Conservation (phyloP, 805 yeast species). For the Lipomyces chichibuensis region DNA sequence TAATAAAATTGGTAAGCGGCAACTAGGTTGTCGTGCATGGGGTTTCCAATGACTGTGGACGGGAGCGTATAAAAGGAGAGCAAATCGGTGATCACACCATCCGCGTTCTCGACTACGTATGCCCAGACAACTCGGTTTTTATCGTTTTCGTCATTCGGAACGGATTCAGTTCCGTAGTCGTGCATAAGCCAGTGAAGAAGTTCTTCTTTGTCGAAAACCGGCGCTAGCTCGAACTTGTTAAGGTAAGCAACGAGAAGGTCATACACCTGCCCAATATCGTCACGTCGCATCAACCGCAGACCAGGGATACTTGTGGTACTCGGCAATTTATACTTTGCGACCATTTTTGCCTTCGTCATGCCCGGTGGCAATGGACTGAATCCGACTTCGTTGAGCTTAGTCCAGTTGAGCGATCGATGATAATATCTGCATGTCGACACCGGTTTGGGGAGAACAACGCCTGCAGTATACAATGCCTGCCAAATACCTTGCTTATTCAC, state of each 20-base stretch:
- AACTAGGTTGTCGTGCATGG: slow-evolving; percentile 66
- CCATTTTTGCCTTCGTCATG: slow-evolving; percentile 68
- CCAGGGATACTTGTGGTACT: slow-evolving; percentile 54
- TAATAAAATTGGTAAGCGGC: slow-evolving; percentile 90
- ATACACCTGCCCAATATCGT: slow-evolving; percentile 68
- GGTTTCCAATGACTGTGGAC: slow-evolving; percentile 69
- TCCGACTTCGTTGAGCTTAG: slow-evolving; percentile 84
- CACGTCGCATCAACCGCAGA: slow-evolving; percentile 57
- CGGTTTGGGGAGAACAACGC: slow-evolving; percentile 90
- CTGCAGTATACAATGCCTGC: slow-evolving; percentile 97
- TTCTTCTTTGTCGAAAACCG: slow-evolving; percentile 68
- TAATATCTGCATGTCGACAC: slow-evolving; percentile 84
- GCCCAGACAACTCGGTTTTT: slow-evolving; percentile 65
- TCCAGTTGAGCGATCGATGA: slow-evolving; percentile 94
- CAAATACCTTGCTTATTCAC: slow-evolving; percentile 82
- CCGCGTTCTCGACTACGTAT: slow-evolving; percentile 67
- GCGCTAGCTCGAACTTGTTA: slow-evolving; percentile 70
- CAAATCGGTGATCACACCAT: slow-evolving; percentile 78
- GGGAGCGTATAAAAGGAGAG: slow-evolving; percentile 88
- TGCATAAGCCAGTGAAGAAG: slow-evolving; percentile 75
- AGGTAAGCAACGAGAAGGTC: slow-evolving; percentile 66
- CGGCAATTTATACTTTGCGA: slow-evolving; percentile 63
- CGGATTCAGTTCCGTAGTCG: slow-evolving; percentile 48
- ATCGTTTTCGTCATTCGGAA: slow-evolving; percentile 40
- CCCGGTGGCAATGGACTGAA: slow-evolving; percentile 78